phyloP scores from a whole-genome alignment of 257 asterid genomes.

The Solanum arcanum region DNA sequence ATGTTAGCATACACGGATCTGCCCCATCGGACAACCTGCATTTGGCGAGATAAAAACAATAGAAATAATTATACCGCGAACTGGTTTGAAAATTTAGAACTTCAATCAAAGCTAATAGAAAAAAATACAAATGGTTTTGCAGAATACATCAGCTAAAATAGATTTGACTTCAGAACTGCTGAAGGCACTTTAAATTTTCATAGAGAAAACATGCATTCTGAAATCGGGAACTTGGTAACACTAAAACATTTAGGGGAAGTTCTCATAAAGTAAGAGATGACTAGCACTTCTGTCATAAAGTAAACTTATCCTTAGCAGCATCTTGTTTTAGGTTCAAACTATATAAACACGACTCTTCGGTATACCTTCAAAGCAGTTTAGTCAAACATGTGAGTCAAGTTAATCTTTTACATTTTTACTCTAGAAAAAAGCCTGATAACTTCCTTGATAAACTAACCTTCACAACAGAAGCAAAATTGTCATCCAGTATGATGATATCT shows the following conservation, averaged over 20 bases:
- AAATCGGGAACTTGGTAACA: not conserved
- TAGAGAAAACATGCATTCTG: not conserved
- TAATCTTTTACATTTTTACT: not conserved
- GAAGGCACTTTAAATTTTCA: not conserved
- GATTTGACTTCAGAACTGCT: not conserved
- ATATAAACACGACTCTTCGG: not conserved
- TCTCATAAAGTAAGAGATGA: not conserved
- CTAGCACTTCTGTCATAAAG: not conserved
- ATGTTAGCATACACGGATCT: constrained; percentile 93
- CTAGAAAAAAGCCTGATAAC: not conserved
- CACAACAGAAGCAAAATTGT: constrained; percentile 86
- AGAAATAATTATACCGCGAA: not conserved
- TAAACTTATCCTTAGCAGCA: not conserved
- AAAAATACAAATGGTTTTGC: not conserved
- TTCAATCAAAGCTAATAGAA: not conserved
- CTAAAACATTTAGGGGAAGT: not conserved
- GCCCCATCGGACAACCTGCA: constrained; percentile 98
- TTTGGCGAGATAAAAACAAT: not conserved
- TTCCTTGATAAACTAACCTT: constrained; percentile 44
- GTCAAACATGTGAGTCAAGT: not conserved
- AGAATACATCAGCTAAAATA: not conserved
- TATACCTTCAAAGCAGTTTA: not conserved
- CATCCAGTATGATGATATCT: constrained; percentile 91
- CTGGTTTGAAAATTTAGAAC: not conserved
- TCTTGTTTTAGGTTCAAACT: not conserved